Evolutionary conservation across 73 alveolate species (phyloP).

Genomic region (Stentor roeselii): DNA sequence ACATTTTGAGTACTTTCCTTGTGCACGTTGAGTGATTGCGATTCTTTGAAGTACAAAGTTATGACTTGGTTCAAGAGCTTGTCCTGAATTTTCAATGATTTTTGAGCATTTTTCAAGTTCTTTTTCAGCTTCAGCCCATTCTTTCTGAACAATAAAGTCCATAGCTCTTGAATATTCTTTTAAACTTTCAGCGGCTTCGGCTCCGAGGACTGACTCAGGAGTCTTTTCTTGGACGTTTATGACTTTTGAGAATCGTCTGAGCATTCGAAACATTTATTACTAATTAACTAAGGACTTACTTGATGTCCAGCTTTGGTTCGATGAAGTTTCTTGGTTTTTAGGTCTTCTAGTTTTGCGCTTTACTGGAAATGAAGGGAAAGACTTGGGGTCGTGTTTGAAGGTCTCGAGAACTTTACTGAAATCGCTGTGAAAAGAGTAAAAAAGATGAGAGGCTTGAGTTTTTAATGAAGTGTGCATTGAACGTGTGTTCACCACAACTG

Average conservation of each 20-base stretch:
- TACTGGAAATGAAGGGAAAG: no score
- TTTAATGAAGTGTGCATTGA: no score
- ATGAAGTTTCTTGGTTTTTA: no score
- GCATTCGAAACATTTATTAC: background rate
- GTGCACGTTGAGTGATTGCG: conserved; percentile 2
- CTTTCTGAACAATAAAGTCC: background rate
- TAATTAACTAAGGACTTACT: no score
- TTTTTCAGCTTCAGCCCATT: background rate
- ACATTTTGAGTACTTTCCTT: background rate
- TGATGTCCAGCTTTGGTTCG: no score
- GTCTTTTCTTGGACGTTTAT: background rate
- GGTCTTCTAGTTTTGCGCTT: no score
- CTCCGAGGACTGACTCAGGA: background rate
- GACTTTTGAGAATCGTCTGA: background rate
- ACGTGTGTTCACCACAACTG: no score
- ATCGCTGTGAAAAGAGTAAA: no score
- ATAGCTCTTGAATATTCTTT: background rate
- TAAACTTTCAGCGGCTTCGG: background rate
- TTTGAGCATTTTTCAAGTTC: background rate
- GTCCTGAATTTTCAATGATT: conserved; percentile 5
- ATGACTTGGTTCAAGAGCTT: background rate
- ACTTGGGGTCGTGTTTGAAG: no score
- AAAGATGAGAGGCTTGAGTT: no score
- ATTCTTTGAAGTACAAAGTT: conserved; percentile 14
- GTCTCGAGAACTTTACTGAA: no score